Evolutionary conservation across 495 filamentous ascomycete species (phyloP).

Genomic region (Penicillium flavigenum): DNA sequence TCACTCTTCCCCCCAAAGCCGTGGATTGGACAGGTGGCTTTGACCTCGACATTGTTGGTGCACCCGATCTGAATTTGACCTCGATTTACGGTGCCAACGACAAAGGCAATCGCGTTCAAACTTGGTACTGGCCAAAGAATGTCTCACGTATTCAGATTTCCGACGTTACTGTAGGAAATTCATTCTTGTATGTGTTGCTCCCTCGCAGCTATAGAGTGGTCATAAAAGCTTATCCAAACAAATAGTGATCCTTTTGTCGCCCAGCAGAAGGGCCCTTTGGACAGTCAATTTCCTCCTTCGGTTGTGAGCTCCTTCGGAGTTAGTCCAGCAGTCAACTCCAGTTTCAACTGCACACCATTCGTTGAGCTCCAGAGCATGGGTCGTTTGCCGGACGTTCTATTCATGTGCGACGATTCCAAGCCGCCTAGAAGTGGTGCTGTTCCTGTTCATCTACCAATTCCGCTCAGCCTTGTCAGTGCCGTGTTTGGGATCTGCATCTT

Average conservation of each 20-base stretch:
- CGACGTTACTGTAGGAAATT: background rate
- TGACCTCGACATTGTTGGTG: background rate
- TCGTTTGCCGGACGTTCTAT: background rate
- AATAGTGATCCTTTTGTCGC: slow-evolving; percentile 12
- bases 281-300: background rate
- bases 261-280: slow-evolving; percentile 2
- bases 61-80: slow-evolving; percentile 2
- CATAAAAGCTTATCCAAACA: background rate
- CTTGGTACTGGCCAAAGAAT: slow-evolving; percentile 18
- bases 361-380: background rate
- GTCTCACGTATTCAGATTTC: background rate
- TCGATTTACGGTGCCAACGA: slow-evolving; percentile 2
- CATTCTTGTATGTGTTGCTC: slow-evolving; percentile 6
- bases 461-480: background rate
- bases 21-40: slow-evolving; percentile 13
- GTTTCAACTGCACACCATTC: slow-evolving; percentile 6
- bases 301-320: background rate
- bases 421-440: background rate
- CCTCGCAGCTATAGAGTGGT: background rate
- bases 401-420: background rate
- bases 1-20: slow-evolving; percentile 9
- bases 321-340: background rate
- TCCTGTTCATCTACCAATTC: background rate
- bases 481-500: background rate
- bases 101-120: slow-evolving; percentile 4